Evolutionary conservation across 2,329 filamentous ascomycete species (phyloP), one percentile per base, ranked within the genome.

Genomic region (Fusarium redolens): DNA sequence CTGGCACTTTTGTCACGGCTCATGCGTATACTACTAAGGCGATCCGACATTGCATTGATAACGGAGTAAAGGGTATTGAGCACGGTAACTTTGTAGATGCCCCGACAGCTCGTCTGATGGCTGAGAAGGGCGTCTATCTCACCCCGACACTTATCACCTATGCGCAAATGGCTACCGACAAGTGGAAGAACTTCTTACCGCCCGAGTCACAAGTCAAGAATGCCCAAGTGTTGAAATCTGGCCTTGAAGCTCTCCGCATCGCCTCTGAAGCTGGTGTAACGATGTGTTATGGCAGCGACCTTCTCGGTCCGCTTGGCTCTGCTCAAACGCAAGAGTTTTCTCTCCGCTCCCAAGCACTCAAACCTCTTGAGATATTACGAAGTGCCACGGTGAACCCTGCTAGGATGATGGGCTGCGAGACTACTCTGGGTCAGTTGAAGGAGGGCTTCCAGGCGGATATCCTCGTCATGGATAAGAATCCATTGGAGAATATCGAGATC

Each of bases 11-110:
- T 5, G 47, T 60, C 2, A 60, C 57, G 6, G 57, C 57, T 9
- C 57, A 60, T 25, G 57, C 57, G 17, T 60, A 60, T 12, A 55
- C 47, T 0, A 83, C 86, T 1, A 76, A 80, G 47, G 85, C 87
- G 0, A 90, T 91, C 41, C 81, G 83, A 5, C 87, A 89, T 64
- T 87, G 86, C 2, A 70, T 74, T 18, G 48, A 56, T n/a, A 70
- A 68, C 14, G 69, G 69, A 6, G 58, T 61, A 1, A 57, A 31
- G 12, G 58, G 58, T 20, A 61, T 61, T 7, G 58, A 61, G 7
- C 58, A 61, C 30, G 58, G 58, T 5, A 61, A 61, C 20, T 61
- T 61, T 15, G 38, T 61, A 3, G 58, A 61, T 30, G 31, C 30
- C 6, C 38, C 48, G 1, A 57, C 38, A 8, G 58, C 58, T 9